A percentile compares a stretch with the other conserved stretches of the same genome.
phyloP scores from a whole-genome alignment of 106 monocot genomes.

The Dendrobium officinale region DNA sequence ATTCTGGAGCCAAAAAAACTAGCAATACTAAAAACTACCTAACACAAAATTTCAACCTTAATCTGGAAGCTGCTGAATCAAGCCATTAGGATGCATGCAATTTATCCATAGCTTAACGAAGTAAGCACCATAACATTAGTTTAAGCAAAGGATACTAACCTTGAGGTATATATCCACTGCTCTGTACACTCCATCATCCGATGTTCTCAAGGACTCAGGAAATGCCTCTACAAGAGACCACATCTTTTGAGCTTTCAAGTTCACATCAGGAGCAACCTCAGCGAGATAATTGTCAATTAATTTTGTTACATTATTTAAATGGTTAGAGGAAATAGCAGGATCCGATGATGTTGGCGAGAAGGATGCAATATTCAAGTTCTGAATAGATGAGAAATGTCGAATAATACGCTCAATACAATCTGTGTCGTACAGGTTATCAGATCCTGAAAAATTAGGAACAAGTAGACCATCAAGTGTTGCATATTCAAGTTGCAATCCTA shows the following conservation, averaged over 20 bases:
- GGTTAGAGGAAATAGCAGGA: conserved; percentile 6
- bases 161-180: conserved; percentile 52
- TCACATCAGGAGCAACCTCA: conserved; percentile 45
- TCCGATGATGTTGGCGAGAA: conserved; percentile 28
- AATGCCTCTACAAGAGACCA: conserved; percentile 25
- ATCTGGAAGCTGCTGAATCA: too few relatives aligned
- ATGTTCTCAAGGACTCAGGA: conserved; percentile 28
- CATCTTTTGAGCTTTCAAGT: conserved; percentile 37
- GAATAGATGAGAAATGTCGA: conserved; percentile 26
- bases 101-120: too few relatives aligned
- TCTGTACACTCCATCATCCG: conserved; percentile 46
- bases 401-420: conserved; percentile 43
- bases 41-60: too few relatives aligned
- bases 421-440: conserved; percentile 39
- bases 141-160: conserved; percentile 19
- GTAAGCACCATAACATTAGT: background rate
- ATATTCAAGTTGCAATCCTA: conserved; percentile 48
- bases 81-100: too few relatives aligned
- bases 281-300: conserved; percentile 37
- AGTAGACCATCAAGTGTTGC: conserved; percentile 43
- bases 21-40: too few relatives aligned
- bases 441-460: conserved; percentile 39
- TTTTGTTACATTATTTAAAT: conserved; percentile 19
- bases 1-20: too few relatives aligned
- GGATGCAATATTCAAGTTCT: background rate